Conservation (phyloP, 2,329 filamentous ascomycete species). For the Stemphylium beticola region DNA sequence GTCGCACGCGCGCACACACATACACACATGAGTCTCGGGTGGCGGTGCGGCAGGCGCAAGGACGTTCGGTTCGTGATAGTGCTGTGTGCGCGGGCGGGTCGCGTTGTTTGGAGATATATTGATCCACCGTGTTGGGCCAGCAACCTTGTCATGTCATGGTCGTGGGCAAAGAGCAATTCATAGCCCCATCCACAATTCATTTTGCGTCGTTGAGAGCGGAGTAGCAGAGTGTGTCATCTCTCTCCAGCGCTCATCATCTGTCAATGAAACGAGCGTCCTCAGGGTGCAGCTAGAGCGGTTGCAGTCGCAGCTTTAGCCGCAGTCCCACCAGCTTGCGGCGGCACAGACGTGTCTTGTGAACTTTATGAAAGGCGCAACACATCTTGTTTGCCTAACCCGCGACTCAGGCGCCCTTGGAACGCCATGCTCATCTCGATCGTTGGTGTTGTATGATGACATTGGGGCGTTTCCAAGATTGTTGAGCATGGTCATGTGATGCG, state of each 20-base stretch:
- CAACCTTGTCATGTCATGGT: constrained; percentile 12
- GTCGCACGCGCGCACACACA: constrained; percentile 8
- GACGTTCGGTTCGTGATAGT: background rate
- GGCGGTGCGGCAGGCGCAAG: background rate
- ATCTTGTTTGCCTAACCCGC: constrained; percentile 2
- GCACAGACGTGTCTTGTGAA: constrained; percentile 4
- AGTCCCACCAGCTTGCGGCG: constrained; percentile 12
- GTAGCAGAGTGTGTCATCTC: background rate
- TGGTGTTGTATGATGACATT: no score
- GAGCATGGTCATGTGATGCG: background rate
- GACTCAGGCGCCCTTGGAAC: constrained; percentile 5
- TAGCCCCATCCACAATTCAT: no score
- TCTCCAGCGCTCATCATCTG: constrained; percentile 2
- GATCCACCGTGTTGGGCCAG: constrained; percentile 17
- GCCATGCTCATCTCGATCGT: constrained; percentile 1
- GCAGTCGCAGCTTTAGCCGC: constrained; percentile 8
- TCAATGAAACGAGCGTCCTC: constrained; percentile 10
- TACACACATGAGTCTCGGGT: background rate
- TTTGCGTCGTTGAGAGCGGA: background rate
- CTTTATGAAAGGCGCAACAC: constrained; percentile 4
- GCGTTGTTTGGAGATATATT: constrained; percentile 7
- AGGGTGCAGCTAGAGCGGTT: constrained; percentile 1
- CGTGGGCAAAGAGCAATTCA: no score
- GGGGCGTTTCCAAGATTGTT: no score
- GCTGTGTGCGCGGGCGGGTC: background rate